Evolutionary conservation across 495 filamentous ascomycete species (phyloP), one percentile per base, ranked within the genome.

Genomic region (Aspergillus nidulans): DNA sequence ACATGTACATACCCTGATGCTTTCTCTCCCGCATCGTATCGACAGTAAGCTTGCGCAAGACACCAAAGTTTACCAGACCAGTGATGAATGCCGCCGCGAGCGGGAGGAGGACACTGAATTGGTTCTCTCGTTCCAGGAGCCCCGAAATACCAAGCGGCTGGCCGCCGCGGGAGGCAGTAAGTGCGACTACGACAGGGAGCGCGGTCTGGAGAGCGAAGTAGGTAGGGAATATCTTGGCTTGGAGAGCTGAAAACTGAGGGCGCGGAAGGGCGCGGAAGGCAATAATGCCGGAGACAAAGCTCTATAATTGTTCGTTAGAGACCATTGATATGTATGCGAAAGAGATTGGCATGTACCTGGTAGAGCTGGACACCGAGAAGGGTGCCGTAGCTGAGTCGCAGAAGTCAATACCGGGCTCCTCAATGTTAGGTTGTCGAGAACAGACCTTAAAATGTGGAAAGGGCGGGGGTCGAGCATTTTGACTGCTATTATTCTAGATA

Each of bases 131-230:
- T 19, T 79, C 77, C 20, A 86, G 60, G 5, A 85, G 73, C 12
- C 86, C 86, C 3, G 67, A 67, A 8, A 89, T 28, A 44, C 82
- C 75, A 7, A 69, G 61, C 0, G 63, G 53, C 49, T 63, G 65
- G 52, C 55, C 61, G 49, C 49, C 67, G n/a, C 75, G 78, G 39
- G 89, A 89, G 63, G 87, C 92, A 30, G 92, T 97, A 50, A 95
- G 65, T n/a, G 87, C 85, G 8, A 96, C 73, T 18, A 90, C 60
- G 13, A 84, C 67, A 6, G 92, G 88, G 3, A 90, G 75, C 5
- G 80, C 78, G 4, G 88, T 82, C 75, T 96, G 92, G 40, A 96
- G 69, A 21, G 80, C 74, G 69, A 97, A 96, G 75, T 92, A 97
- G 60, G 86, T 69, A 20, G 92, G 92, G 72, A 95, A 92, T 63